Evolutionary conservation across 257 asterid species (phyloP).

Genomic region (Plectranthus barbatus): DNA sequence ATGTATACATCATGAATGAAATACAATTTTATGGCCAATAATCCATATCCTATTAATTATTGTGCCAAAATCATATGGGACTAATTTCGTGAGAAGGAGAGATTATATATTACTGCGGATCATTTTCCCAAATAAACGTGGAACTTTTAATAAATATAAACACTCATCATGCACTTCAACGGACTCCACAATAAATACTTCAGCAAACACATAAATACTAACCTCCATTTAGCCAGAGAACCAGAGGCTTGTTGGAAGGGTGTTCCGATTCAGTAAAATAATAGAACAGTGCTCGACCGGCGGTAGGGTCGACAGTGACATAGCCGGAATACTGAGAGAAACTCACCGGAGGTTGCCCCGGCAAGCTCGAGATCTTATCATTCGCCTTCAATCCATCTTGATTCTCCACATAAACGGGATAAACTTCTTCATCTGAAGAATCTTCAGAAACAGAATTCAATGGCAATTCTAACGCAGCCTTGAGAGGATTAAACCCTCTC

Average conservation of each 20-base stretch:
- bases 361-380: slow-evolving; percentile 23
- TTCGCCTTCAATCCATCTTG: slow-evolving; percentile 29
- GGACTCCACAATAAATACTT: no score
- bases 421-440: background rate
- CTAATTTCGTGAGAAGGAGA: no score
- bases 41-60: no score
- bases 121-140: no score
- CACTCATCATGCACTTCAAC: no score
- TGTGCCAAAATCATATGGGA: no score
- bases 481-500: slow-evolving; percentile 15
- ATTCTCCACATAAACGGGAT: slow-evolving; percentile 10
- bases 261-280: slow-evolving; percentile 26
- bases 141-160: no score
- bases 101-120: no score
- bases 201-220: background rate
- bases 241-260: slow-evolving; percentile 30
- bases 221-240: slow-evolving; percentile 43
- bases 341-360: slow-evolving; percentile 31
- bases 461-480: background rate
- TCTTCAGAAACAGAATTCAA: background rate
- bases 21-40: no score
- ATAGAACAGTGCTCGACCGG: slow-evolving; percentile 31
- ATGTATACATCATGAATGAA: no score
- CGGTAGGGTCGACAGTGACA: slow-evolving; percentile 28
- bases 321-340: slow-evolving; percentile 36